Conservation (phyloP, 169 alveolate genomes). For the Prorocentrum cordatum region DNA sequence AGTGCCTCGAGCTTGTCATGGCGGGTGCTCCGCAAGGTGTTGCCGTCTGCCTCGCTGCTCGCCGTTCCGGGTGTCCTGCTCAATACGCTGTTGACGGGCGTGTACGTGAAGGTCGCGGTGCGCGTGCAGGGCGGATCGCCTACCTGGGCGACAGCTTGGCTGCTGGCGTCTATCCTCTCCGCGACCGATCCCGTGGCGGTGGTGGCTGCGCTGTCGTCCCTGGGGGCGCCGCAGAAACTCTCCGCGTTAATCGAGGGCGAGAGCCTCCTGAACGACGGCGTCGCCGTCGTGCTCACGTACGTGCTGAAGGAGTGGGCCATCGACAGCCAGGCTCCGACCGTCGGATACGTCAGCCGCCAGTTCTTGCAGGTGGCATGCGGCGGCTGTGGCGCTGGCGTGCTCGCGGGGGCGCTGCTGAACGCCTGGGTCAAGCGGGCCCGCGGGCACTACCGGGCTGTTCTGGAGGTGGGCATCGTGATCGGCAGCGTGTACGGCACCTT, state of each 20-base stretch:
- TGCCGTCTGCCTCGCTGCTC: background rate
- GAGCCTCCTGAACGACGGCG: conserved; percentile 80
- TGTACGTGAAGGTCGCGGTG: background rate
- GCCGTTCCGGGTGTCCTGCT: background rate
- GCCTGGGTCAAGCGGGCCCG: background rate
- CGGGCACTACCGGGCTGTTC: background rate
- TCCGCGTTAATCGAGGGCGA: conserved; percentile 78
- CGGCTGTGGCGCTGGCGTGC: background rate
- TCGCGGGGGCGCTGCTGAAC: background rate
- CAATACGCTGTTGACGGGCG: background rate
- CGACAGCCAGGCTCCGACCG: background rate
- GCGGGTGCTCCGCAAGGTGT: background rate
- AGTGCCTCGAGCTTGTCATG: background rate
- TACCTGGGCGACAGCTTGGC: background rate
- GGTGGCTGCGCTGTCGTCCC: conserved; percentile 75
- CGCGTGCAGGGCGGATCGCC: background rate
- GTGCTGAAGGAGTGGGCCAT: conserved; percentile 65
- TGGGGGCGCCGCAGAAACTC: conserved; percentile 77
- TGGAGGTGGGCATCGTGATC: background rate
- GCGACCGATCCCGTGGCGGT: conserved; percentile 83
- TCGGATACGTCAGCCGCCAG: background rate
- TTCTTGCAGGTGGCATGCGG: background rate
- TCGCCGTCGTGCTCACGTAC: conserved; percentile 77
- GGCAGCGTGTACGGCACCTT: background rate
- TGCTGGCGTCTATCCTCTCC: conserved; percentile 77